Base-by-base conservation (phyloP, 768 basidiomycete genomes). In the Tricholoma furcatifolium region DNA sequence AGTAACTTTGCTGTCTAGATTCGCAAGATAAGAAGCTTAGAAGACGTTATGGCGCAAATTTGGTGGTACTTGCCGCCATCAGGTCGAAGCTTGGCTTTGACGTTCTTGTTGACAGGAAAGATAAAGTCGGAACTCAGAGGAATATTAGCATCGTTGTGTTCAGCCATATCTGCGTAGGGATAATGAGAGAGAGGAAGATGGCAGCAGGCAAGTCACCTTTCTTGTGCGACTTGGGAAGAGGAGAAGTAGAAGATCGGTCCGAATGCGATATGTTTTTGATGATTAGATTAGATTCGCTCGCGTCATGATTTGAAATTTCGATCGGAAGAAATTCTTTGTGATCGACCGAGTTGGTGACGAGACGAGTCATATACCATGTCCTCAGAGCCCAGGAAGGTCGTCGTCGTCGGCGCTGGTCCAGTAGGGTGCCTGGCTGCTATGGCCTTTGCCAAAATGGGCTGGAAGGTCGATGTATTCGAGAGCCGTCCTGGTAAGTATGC, bases 371-470 rank as follows among this genome's bases (percentile, higher is more conserved):
- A 53, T 31, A 46, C 43, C 44, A 50, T 63, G 55, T 46, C 57
- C 40, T 31, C 57, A 40, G 54, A 23, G 43, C 53, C 50, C 31
- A 74, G 74, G 23, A 82, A 79, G 60, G 85, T 76, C n/a, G 74
- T 86, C 42, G 74, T 91, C 35, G 81, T 90, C 20, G 96, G 96
- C 36, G 95, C 88, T 49, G 96, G 96, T 0, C 95, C 96, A 7
- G 96, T 99, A 14, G 96, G 96, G 20, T 94, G 93, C 66, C 86
- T 98, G 20, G 80, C 87, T 31, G 94, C 96, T 12, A 77, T 95
- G 45, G 81, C 88, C 50, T 77, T 99, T 40, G 88, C 92, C 47
- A 89, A 89, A 61, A 78, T 82, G 64, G 95, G 94, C 45, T 99
- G 94, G 91, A 58, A 70, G 47, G 91, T 94, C 52, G 81, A 85